Evolutionary conservation across 1,284 basidiomycete genomes (phyloP), one percentile per base, ranked within the genome.

Genomic region (Apiotrichum domesticum): DNA sequence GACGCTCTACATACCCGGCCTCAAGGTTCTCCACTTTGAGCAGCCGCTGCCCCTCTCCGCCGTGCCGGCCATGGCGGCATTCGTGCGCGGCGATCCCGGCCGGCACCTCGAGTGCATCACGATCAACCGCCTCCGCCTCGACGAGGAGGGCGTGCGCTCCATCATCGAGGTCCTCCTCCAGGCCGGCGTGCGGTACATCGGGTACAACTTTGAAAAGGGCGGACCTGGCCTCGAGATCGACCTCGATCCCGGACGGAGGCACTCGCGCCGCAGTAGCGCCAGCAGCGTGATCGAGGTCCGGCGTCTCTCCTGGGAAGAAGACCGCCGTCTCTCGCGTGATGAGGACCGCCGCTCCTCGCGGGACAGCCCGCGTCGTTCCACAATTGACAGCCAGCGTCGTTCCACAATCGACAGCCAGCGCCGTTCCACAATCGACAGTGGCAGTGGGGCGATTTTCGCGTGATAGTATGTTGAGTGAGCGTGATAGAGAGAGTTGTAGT

Each of bases 91-190:
- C 29, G 29, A 42, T 1, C 10, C 50, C 10, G 41, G 50, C 2
- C 40, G 41, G 33, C 3, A 42, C 32, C 50, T 51, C 14, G 32
- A 43, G 41, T 7, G 4, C 14, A 32, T 51, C 40, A 5, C 33
- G 33, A 14, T 51, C 41, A 43, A 51, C 50, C 50, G 41, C 33
- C 41, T 35, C 14, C 50, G 50, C 33, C 40, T 51, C n/a, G 21
- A 35, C 14, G 47, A 49, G 15, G 47, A 49, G 21, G 35, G 6
- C 2, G 15, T 49, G 9, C n/a, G 29, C 15, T 37, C 13, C 15
- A 32, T 49, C 47, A 33, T 49, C 4, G 34, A 49, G 35, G 35
- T n/a, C 5, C 47, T 49, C 9, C 14, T 49, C 1, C 47, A 40
- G 35, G 47, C 47, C 7, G n/a, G 15, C 6, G 47, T 49, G 21